phyloP scores from a whole-genome alignment of 2,329 filamentous ascomycete genomes.

The Curvularia eragrostidis region DNA sequence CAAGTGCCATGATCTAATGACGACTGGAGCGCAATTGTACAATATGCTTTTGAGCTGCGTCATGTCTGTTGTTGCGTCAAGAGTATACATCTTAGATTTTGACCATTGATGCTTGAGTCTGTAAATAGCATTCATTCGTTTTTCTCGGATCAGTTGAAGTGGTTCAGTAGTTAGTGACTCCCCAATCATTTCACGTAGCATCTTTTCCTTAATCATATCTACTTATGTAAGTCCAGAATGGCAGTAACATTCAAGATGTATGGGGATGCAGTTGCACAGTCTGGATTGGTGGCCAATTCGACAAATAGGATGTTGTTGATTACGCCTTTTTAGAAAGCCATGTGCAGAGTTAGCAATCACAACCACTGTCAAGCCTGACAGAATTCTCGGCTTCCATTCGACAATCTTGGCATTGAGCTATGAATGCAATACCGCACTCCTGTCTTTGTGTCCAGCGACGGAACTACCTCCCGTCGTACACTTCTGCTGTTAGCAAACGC shows the following conservation, averaged over 20 bases:
- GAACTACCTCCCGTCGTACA: neutral
- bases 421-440: neutral
- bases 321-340: neutral
- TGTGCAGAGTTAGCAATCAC: neutral
- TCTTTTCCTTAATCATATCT: no score
- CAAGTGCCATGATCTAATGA: slow-evolving; percentile 12
- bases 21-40: neutral
- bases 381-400: neutral
- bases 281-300: neutral
- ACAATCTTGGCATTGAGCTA: neutral
- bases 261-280: neutral
- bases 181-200: no score
- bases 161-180: neutral
- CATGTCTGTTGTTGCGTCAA: neutral
- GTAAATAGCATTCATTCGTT: neutral
- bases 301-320: neutral
- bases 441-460: neutral
- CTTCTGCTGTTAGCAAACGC: slow-evolving; percentile 4
- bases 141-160: neutral
- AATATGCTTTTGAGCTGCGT: neutral
- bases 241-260: no score
- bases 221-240: no score
- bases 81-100: neutral
- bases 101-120: neutral
- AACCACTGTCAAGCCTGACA: neutral